Evolutionary conservation across 2,329 filamentous ascomycete genomes (phyloP), one percentile per base, ranked within the genome.

Genomic region (Bipolaris gigantea): DNA sequence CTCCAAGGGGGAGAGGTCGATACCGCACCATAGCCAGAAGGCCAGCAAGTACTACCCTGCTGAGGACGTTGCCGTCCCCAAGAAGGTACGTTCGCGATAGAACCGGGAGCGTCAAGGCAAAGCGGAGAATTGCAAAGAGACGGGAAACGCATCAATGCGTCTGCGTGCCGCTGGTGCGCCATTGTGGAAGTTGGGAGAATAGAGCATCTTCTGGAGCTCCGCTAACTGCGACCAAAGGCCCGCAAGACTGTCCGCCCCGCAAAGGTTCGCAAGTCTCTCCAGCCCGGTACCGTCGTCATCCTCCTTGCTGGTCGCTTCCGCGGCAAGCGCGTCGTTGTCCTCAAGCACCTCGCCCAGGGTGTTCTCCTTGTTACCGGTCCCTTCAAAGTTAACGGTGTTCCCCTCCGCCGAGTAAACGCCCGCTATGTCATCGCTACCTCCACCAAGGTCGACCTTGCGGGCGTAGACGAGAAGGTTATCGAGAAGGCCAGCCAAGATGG

Each of bases 341-440:
- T 99, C 80, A 97, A 97, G 88, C 86, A 89, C 81, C 92, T 99
- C 76, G 85, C 90, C 77, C 91, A 97, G 84, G 94, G 94, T 83
- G 91, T 97, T 69, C 92, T 99, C 80, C 91, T 99, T 79, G 92
- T 99, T 75, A 99, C 94, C 77, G 94, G 94, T 75, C 94, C 94
- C 78, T 99, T 97, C 90, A 99, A 97, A 89, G 89, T 99, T 84
- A 99, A 99, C 85, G 94, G 94, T 81, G 94, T 99, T 68, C 94
- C 94, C 72, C 89, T 99, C 76, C 89, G 94, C 82, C 87, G 84
- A 80, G 90, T 95, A 78, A 95, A 95, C 84, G 84, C 90, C 78
- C 88, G 90, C 81, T 95, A 94, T 82, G 90, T 95, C 77, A 95
- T 95, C 78, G 90, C 90, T 76, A 95, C 90, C 75, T 91, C 88